phyloP scores from a whole-genome alignment of 768 basidiomycete species.

The Podaxis sp. region DNA sequence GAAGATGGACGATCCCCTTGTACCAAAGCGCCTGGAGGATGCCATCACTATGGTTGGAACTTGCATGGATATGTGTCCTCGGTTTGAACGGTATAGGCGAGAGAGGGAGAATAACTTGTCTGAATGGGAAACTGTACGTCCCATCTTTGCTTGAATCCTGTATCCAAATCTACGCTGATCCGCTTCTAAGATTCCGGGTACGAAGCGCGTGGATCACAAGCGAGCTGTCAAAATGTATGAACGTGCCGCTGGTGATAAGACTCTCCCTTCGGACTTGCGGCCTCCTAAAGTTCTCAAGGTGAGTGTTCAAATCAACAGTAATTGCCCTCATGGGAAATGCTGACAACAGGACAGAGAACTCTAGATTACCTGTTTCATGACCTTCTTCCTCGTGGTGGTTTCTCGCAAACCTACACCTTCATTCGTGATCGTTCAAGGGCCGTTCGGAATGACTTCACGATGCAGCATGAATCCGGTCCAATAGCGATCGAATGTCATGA shows the following conservation, averaged over 20 bases:
- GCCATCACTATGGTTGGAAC: constrained; percentile 94
- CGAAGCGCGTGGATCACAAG: constrained; percentile 81
- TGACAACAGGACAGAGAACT: constrained; percentile 54
- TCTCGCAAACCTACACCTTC: constrained; percentile 74
- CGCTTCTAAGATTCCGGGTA: constrained; percentile 63
- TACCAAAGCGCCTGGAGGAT: constrained; percentile 79
- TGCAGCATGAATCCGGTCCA: constrained; percentile 80
- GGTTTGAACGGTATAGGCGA: constrained; percentile 88
- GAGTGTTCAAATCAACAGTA: constrained; percentile 13
- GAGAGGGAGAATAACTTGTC: constrained; percentile 89
- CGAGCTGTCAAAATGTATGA: constrained; percentile 95
- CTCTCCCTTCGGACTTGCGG: constrained; percentile 87
- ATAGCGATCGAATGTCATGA: constrained; percentile 89
- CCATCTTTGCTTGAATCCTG: constrained; percentile 23
- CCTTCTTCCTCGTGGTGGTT: constrained; percentile 68
- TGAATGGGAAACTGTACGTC: constrained; percentile 80
- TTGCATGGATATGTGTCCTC: constrained; percentile 92
- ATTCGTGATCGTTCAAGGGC: constrained; percentile 90
- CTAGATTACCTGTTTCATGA: constrained; percentile 91
- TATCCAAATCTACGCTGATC: constrained; percentile 41
- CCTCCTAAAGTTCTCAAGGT: constrained; percentile 85
- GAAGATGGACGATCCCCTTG: constrained; percentile 84
- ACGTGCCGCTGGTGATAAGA: constrained; percentile 91
- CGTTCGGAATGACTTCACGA: constrained; percentile 91
- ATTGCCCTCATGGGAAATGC: neutral